Percentiles rank a stretch among this genome's conserved stretches.
Evolutionary conservation across 345 rosid species (phyloP).

Genomic region (Stellera chamaejasme): DNA sequence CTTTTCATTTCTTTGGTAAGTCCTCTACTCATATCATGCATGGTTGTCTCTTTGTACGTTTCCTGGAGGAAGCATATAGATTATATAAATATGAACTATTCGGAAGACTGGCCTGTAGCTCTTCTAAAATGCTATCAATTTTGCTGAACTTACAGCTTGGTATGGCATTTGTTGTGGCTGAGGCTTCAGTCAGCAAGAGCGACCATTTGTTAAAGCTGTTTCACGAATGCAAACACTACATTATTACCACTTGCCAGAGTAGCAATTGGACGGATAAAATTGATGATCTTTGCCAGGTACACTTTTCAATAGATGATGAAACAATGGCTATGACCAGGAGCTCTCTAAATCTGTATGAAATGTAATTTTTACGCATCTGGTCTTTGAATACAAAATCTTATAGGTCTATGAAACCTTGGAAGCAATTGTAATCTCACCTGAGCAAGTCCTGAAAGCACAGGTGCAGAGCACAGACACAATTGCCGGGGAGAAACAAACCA

Average conservation of each 20-base stretch:
- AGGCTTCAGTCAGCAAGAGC: slow-evolving; percentile 42
- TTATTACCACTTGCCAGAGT: slow-evolving; percentile 58
- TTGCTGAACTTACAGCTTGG: slow-evolving; percentile 45
- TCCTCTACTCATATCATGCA: slow-evolving; percentile 4
- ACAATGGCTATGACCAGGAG: too few species aligned
- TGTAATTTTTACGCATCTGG: too few species aligned
- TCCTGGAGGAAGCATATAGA: not conserved
- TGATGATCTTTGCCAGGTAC: slow-evolving; percentile 84
- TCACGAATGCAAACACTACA: slow-evolving; percentile 77
- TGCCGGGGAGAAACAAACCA: slow-evolving; percentile 6
- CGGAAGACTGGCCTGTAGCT: not conserved
- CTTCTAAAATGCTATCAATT: slow-evolving; percentile 8
- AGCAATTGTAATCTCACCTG: slow-evolving; percentile 59
- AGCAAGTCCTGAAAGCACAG: slow-evolving; percentile 51
- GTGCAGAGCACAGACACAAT: slow-evolving; percentile 38
- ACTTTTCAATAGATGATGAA: not conserved
- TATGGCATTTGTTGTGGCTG: slow-evolving; percentile 58
- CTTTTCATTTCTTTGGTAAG: slow-evolving; percentile 80
- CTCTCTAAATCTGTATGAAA: too few species aligned
- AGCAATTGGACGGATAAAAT: slow-evolving; percentile 48
- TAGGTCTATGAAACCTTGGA: slow-evolving; percentile 93
- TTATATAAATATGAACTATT: too few species aligned
- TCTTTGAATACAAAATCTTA: not conserved
- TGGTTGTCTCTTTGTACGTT: not conserved
- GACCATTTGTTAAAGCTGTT: slow-evolving; percentile 60